Percentiles rank a stretch among this genome's conserved stretches.
These are phyloP conservation scores for Claviceps arundinis DNA, from an alignment of 2,329 filamentous ascomycete genomes.

Conservation along the genomic window DNA sequence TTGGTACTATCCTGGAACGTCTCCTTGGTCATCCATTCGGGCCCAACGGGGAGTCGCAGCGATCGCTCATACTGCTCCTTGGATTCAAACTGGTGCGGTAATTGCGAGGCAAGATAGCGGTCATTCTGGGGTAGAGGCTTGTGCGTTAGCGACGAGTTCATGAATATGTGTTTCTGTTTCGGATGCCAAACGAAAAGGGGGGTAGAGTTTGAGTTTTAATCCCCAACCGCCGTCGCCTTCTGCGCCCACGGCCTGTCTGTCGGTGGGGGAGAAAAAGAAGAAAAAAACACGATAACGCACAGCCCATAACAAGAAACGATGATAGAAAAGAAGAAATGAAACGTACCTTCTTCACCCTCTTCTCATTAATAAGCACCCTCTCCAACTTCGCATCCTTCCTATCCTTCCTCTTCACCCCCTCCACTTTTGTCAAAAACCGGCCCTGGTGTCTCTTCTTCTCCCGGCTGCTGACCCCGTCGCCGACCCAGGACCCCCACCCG, in stretches of 20 bases:
- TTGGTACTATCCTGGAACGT: slow-evolving; percentile 82
- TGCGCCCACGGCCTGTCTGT: background rate
- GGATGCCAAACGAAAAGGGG: background rate
- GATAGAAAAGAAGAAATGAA: background rate
- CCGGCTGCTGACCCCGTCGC: slow-evolving; percentile 63
- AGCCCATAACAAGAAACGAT: background rate
- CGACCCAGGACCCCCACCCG: slow-evolving; percentile 89
- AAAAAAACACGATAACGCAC: background rate
- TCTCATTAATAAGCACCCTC: slow-evolving; percentile 86
- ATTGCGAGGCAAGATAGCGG: slow-evolving; percentile 69
- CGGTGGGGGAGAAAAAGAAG: background rate
- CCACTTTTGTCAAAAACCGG: slow-evolving; percentile 49
- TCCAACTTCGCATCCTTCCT: slow-evolving; percentile 73
- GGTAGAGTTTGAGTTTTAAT: too few relatives aligned
- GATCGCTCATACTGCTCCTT: slow-evolving; percentile 81
- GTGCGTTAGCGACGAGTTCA: background rate
- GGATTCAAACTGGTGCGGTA: slow-evolving; percentile 86
- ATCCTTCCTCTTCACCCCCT: slow-evolving; percentile 62
- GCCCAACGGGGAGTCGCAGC: slow-evolving; percentile 73
- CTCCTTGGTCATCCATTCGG: slow-evolving; percentile 94
- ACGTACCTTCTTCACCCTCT: slow-evolving; percentile 68
- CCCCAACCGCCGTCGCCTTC: too few relatives aligned
- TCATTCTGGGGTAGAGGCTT: slow-evolving; percentile 46
- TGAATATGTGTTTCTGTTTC: background rate
- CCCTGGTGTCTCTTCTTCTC: slow-evolving; percentile 51